Evolutionary conservation across 345 rosid species (phyloP).

Genomic region (Diplotaxis tenuifolia): DNA sequence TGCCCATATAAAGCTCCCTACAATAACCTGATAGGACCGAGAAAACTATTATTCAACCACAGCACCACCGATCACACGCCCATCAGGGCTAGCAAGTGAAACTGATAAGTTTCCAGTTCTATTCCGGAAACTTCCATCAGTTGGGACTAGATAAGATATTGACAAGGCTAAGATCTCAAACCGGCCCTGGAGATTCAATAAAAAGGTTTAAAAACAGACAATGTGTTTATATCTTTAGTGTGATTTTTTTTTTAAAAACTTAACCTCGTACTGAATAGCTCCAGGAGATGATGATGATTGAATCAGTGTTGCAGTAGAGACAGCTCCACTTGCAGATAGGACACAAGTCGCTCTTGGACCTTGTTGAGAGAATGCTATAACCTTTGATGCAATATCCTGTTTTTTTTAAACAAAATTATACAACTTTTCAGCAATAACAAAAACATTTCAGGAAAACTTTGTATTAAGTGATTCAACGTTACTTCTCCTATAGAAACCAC

Average conservation of each 20-base stretch:
- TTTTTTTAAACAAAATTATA: slow-evolving; percentile 2
- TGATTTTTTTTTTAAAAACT: neutral
- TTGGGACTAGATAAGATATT: slow-evolving; percentile 60
- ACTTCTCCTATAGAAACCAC: slow-evolving; percentile 79
- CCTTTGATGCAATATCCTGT: slow-evolving; percentile 83
- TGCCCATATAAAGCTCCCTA: slow-evolving; percentile 88
- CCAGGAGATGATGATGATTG: slow-evolving; percentile 81
- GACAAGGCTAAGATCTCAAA: slow-evolving; percentile 87
- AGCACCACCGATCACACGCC: slow-evolving; percentile 94
- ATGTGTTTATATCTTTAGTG: neutral
- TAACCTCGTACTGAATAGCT: slow-evolving; percentile 84
- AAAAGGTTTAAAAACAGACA: neutral
- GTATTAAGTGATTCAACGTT: slow-evolving; percentile 1
- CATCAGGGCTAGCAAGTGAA: slow-evolving; percentile 92
- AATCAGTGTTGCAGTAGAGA: slow-evolving; percentile 77
- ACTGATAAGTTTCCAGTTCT: slow-evolving; percentile 77
- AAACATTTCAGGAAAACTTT: slow-evolving; percentile 1
- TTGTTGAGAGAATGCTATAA: slow-evolving; percentile 81
- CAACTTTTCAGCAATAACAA: neutral
- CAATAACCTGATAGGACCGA: slow-evolving; percentile 58
- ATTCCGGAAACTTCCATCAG: slow-evolving; percentile 47
- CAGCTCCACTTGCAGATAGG: slow-evolving; percentile 89
- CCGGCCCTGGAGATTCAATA: slow-evolving; percentile 56
- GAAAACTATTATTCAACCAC: slow-evolving; percentile 8
- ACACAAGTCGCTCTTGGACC: slow-evolving; percentile 80